Base-by-base conservation (phyloP, 1,284 basidiomycete genomes). In the Sparassis latifolia region DNA sequence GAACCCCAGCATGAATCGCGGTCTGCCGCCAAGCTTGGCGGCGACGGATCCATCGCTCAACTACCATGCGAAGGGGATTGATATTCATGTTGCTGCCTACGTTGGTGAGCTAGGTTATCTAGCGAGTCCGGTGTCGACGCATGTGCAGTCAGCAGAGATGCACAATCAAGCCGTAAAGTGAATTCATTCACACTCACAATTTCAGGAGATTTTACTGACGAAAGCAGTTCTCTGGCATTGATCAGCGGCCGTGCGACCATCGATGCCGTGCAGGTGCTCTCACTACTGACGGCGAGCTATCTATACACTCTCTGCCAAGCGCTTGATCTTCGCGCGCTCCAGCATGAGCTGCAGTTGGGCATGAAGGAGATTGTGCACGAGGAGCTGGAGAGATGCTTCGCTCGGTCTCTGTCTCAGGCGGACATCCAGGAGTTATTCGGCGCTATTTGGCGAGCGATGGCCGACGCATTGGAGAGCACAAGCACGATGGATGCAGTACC, bases 131-230 rank as follows among this genome's bases (percentile, higher is more conserved):
- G 90, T 94, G 1, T 86, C 86, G 7, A 91, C 90, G 3, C 89
- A 90, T 62, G 82, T 91, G 32, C 88, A 92, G 61, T 86, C 84
- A 3, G 89, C 89, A 0, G 89, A 92, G 68, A 88, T 91, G 84
- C 87, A 91, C 61, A 93, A 92, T 61, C 90, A 92, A 65, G 84
- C 88, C 42, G 77, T 92, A 62, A 92, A 90, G 85, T 87, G 56
- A 57, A 84, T 70, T 44, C 20, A 33, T 51, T n/a, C 41, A 33
- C n/a, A 30, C 30, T 51, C 30, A 45, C 28, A 30, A 20, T 20
- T 20, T 20, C 20, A 20, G 20, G 20, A 50, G 31, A 20, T 49
- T 57, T 33, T 58, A 51, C 9, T 20, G 48, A 50, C 31, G 7
- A 45, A 43, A 52, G 44, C 54, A 90, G 87, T 64, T 91, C 89